Evolutionary conservation across 176 grass and related monocot genomes (phyloP).

Genomic region (Musa troglodytarum): DNA sequence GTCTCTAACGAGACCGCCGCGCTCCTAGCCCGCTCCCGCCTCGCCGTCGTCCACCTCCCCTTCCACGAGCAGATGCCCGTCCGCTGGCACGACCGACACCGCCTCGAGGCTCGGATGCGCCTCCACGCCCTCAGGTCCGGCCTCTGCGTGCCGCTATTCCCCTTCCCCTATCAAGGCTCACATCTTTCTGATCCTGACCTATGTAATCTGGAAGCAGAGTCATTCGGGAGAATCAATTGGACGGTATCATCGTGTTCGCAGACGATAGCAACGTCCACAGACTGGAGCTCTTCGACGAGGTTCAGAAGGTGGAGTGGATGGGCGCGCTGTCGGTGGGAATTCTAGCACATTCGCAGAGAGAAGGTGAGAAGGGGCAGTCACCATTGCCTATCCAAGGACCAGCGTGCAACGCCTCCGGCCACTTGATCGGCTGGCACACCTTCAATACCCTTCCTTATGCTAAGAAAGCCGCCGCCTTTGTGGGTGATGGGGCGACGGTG

Average conservation of each 20-base stretch:
- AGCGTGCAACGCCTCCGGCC: slow-evolving; percentile 52
- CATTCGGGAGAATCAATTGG: slow-evolving; percentile 78
- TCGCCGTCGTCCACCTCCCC: slow-evolving; percentile 19
- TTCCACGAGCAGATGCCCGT: slow-evolving; percentile 18
- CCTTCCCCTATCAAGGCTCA: background rate
- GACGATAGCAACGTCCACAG: slow-evolving; percentile 97
- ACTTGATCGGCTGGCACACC: slow-evolving; percentile 53
- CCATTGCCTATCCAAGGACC: slow-evolving; percentile 72
- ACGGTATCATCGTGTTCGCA: slow-evolving; percentile 75
- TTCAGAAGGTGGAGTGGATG: slow-evolving; percentile 98
- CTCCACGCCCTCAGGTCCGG: slow-evolving; percentile 35
- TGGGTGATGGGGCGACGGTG: slow-evolving; percentile 61
- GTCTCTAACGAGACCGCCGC: slow-evolving; percentile 11
- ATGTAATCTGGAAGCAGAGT: slow-evolving; percentile 32
- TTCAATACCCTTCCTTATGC: slow-evolving; percentile 43
- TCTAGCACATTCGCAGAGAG: slow-evolving; percentile 25
- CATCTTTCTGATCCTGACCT: background rate
- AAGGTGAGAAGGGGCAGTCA: slow-evolving; percentile 42
- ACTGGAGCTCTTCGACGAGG: slow-evolving; percentile 97
- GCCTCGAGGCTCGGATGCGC: slow-evolving; percentile 31
- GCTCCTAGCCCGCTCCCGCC: slow-evolving; percentile 11
- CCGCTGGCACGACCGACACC: slow-evolving; percentile 12
- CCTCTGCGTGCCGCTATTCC: background rate
- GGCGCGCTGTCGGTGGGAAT: slow-evolving; percentile 70
- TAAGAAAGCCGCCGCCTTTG: slow-evolving; percentile 46